Conservation (phyloP, 2,329 filamentous ascomycete species). For the Aspergillus neotritici region DNA sequence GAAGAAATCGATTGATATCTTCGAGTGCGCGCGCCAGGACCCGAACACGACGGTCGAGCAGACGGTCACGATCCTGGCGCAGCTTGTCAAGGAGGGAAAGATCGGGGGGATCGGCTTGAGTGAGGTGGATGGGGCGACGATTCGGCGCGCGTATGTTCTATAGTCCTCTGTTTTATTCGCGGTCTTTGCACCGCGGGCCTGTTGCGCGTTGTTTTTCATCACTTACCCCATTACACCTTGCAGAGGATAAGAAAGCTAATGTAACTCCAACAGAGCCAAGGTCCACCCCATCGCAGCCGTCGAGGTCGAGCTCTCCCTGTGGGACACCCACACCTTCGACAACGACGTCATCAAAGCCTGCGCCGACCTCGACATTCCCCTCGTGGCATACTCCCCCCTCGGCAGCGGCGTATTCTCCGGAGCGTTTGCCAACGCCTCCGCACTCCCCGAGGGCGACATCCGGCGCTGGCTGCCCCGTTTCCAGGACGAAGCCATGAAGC, state of each 20-base stretch:
- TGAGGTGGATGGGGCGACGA: slow-evolving; percentile 42
- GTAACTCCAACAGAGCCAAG: slow-evolving; percentile 39
- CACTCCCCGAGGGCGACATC: slow-evolving; percentile 46
- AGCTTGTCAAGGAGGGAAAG: slow-evolving; percentile 40
- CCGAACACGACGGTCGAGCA: slow-evolving; percentile 46
- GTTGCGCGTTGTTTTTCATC: neutral
- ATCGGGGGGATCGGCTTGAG: slow-evolving; percentile 41
- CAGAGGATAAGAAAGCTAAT: neutral
- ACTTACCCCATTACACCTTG: no score
- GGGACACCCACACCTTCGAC: slow-evolving; percentile 50
- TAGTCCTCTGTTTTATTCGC: neutral
- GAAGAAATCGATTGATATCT: slow-evolving; percentile 57
- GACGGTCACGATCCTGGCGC: slow-evolving; percentile 35
- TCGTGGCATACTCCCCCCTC: slow-evolving; percentile 57
- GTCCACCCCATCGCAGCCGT: slow-evolving; percentile 54
- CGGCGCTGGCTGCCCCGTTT: slow-evolving; percentile 45
- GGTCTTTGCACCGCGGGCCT: neutral
- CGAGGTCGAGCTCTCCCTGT: slow-evolving; percentile 57
- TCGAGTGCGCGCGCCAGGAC: slow-evolving; percentile 56
- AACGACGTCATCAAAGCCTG: slow-evolving; percentile 55
- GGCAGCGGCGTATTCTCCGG: slow-evolving; percentile 53
- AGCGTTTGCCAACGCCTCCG: slow-evolving; percentile 41
- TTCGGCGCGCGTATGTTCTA: slow-evolving; percentile 35
- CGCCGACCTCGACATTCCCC: slow-evolving; percentile 52
- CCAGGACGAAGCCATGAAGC: slow-evolving; percentile 45